phyloP scores from a whole-genome alignment of 2,329 filamentous ascomycete species.

The Neonectria sp. region DNA sequence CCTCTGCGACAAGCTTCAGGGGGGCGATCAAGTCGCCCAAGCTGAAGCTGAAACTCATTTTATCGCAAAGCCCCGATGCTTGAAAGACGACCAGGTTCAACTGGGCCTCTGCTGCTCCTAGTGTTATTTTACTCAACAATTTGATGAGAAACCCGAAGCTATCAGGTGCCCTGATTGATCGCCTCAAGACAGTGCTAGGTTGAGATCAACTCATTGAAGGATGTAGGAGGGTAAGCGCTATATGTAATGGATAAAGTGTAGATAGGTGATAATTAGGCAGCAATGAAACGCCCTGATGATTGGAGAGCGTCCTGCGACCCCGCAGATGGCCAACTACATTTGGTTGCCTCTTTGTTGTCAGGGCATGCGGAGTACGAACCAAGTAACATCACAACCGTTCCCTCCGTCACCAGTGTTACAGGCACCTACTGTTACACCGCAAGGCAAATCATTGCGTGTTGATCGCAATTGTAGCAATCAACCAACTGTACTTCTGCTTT shows the following conservation, averaged over 20 bases:
- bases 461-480: no score
- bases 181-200: not conserved
- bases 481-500: no score
- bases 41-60: conserved; percentile 9
- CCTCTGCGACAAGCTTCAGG: not conserved
- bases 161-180: not conserved
- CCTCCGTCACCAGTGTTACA: no score
- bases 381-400: no score
- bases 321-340: no score
- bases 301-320: not conserved
- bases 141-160: not conserved
- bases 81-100: conserved; percentile 1
- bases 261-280: not conserved
- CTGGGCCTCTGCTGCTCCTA: not conserved
- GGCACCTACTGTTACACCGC: no score
- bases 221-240: not conserved
- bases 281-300: not conserved
- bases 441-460: no score
- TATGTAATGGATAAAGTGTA: not conserved
- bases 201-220: not conserved
- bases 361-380: no score
- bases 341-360: no score
- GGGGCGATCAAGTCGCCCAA: not conserved
- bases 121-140: not conserved
- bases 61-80: not conserved